Evolutionary conservation across 257 asterid genomes (phyloP).

Genomic region (Solanum pennellii): DNA sequence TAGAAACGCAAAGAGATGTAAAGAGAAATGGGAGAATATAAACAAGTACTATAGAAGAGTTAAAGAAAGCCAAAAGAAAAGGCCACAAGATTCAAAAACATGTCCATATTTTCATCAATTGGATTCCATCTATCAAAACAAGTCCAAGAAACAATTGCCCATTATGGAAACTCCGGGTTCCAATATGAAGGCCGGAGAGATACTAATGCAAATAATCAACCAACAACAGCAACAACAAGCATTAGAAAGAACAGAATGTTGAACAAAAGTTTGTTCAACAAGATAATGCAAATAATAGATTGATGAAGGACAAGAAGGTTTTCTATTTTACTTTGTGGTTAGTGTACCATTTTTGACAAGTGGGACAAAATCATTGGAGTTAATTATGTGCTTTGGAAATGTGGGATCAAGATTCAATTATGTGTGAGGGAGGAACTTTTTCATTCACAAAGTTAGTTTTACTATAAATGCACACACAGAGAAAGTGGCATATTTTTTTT

Average conservation of each 20-base stretch:
- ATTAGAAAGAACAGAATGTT: background rate
- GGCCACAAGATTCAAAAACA: slow-evolving; percentile 58
- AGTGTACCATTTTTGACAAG: slow-evolving; percentile 1
- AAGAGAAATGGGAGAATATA: slow-evolving; percentile 87
- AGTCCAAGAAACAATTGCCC: slow-evolving; percentile 21
- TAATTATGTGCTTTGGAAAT: background rate
- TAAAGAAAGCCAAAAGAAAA: slow-evolving; percentile 50
- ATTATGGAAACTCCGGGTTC: slow-evolving; percentile 20
- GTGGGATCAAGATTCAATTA: background rate
- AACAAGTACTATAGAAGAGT: slow-evolving; percentile 73
- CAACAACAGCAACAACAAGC: slow-evolving; percentile 21
- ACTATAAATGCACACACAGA: background rate
- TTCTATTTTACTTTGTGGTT: background rate
- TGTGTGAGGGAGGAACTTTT: background rate
- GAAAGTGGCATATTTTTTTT: background rate
- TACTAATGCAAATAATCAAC: slow-evolving; percentile 57
- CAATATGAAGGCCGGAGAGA: slow-evolving; percentile 44
- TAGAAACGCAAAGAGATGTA: slow-evolving; percentile 68
- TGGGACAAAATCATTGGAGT: background rate
- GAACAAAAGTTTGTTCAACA: background rate
- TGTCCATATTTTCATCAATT: slow-evolving; percentile 61
- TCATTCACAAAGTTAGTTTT: background rate
- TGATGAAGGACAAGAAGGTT: background rate
- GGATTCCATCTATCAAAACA: slow-evolving; percentile 51
- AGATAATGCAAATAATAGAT: background rate